Percentiles rank a stretch among this genome's conserved stretches.
Conservation (phyloP, 176 grass and related monocot species). For the Oryza australiensis region DNA sequence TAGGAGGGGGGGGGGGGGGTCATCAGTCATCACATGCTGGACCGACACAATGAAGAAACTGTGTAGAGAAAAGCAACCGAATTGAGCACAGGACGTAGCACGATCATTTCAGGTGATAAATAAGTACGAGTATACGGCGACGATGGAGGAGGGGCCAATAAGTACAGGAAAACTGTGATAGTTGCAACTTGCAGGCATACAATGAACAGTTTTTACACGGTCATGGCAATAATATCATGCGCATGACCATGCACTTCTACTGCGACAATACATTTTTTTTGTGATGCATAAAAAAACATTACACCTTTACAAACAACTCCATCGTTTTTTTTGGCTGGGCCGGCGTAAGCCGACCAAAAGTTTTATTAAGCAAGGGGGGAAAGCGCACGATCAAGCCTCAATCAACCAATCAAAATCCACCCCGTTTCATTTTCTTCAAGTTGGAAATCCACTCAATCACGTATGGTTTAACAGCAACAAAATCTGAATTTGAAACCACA, state of each 20-base stretch:
- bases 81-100: neutral
- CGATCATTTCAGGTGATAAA: neutral
- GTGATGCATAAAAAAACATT: neutral
- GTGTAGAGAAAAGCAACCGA: neutral
- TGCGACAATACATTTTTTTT: too few relatives aligned
- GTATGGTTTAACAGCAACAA: neutral
- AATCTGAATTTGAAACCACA: slow-evolving; percentile 11
- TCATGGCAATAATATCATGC: neutral
- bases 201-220: neutral
- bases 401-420: neutral
- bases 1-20: neutral
- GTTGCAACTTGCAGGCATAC: neutral
- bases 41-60: neutral
- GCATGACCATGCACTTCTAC: neutral
- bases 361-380: too few relatives aligned
- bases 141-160: neutral
- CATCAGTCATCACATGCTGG: neutral
- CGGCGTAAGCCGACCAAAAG: too few relatives aligned
- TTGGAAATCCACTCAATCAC: neutral
- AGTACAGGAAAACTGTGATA: neutral
- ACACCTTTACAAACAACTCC: neutral
- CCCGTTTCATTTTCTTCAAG: neutral
- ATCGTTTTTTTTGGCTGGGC: too few relatives aligned
- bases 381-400: too few relatives aligned
- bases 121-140: neutral